Evolutionary conservation across 305 asterid genomes (phyloP), one percentile per base, ranked within the genome.

Genomic region (Fraxinus angustifolia): DNA sequence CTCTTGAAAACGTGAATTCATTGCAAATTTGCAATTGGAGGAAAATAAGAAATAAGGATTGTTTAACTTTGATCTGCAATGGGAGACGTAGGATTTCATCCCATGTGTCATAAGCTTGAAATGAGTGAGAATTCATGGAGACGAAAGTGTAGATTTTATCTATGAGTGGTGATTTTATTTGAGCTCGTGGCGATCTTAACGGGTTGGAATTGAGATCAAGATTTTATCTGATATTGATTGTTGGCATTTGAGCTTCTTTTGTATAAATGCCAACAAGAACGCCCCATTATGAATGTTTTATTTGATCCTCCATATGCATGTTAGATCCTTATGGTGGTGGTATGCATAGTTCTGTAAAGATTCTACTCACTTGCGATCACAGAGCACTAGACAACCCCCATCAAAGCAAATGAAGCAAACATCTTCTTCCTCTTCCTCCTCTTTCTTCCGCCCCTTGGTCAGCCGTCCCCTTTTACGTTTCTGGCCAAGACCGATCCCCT

Each of bases 381-480:
- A 93, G 53, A 93, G 89, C 6, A 93, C 95, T 28, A 93, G 89
- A n/a, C 90, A 86, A 70, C 97, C 97, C 28, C 97, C 97, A 80
- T 93, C 97, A 50, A 92, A 93, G 89, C 97, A 93, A 58, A 93
- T 90, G 70, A 93, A 93, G 84, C 97, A 93, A 79, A 93, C 97
- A 82, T 91, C 97, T 67, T 93, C 97, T 45, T 89, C 97, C 23
- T 77, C 73, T n/a, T 56, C 70, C 70, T 58, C 74, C 19, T 30
- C 78, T 33, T 88, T 88, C 34, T 58, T 78, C 87, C 83, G 90
- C 74, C 86, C 94, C 82, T 79, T 86, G 5, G 97, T 88, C 71
- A 94, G 95, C 42, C 99, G 87, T 2, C 99, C 98, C 40, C 99
- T 87, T 88, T 85, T 91, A 89, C 87, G 82, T 87, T 83, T 93